Evolutionary conservation across 129 eudicot genomes (phyloP).

Genomic region (Pulicaria dysenterica): DNA sequence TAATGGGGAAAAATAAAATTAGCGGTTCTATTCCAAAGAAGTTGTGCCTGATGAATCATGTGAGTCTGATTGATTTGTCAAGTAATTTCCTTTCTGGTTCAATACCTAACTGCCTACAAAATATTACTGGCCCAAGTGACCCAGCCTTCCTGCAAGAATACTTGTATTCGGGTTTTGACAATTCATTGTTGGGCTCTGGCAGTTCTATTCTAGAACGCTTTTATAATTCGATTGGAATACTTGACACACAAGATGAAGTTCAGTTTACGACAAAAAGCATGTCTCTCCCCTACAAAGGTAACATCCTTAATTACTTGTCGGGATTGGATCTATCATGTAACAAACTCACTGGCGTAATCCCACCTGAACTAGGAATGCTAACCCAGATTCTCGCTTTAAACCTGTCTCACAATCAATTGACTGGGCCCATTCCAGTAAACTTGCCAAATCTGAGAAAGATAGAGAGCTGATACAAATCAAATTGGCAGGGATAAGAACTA

Average conservation of each 20-base stretch:
- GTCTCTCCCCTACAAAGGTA: conserved; percentile 26
- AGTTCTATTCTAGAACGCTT: too few species aligned
- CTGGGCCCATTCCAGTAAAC: conserved; percentile 18
- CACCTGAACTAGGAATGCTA: conserved; percentile 23
- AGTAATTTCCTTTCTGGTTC: conserved; percentile 23
- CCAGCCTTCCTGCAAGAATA: neutral
- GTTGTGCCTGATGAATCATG: conserved; percentile 15
- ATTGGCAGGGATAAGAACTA: too few species aligned
- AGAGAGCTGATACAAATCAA: too few species aligned
- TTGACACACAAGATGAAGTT: conserved; percentile 10
- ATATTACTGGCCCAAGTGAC: neutral
- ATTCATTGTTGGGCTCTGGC: too few species aligned
- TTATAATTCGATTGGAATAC: too few species aligned
- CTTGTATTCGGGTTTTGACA: neutral
- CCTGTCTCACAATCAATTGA: conserved; percentile 35
- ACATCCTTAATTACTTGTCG: conserved; percentile 18
- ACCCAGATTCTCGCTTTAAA: conserved; percentile 17
- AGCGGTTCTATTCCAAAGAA: conserved; percentile 22
- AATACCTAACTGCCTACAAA: conserved; percentile 33
- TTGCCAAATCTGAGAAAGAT: conserved; percentile 24
- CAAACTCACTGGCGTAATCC: conserved; percentile 30
- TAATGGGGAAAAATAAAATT: conserved; percentile 21
- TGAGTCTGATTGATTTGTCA: conserved; percentile 30
- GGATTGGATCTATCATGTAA: conserved; percentile 40
- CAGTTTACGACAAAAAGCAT: conserved; percentile 24